Evolutionary conservation across 192 early-diverging fungal species (phyloP).

Genomic region (Coemansia asiatica): DNA sequence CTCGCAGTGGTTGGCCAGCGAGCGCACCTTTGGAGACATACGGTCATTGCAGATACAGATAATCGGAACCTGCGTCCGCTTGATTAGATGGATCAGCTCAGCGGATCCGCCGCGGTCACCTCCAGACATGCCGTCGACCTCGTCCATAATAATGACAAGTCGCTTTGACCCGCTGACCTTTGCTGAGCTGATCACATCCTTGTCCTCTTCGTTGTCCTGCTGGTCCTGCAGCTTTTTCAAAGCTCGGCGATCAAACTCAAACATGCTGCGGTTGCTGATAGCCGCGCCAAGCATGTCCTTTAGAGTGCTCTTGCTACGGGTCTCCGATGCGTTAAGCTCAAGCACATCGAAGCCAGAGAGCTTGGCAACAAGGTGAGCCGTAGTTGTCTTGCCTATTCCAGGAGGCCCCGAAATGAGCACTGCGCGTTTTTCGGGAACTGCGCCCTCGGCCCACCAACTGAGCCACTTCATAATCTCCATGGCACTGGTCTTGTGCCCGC

Average conservation of each 20-base stretch:
- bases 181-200: conserved; percentile 19
- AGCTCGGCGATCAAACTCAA: conserved; percentile 55
- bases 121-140: conserved; percentile 98
- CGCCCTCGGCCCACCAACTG: conserved; percentile 61
- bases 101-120: conserved; percentile 91
- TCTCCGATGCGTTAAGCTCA: conserved; percentile 98
- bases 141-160: conserved; percentile 93
- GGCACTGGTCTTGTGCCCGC: conserved; percentile 80
- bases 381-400: conserved; percentile 97
- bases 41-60: conserved; percentile 99
- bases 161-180: conserved; percentile 29
- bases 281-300: conserved; percentile 59
- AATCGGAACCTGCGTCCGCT: conserved; percentile 86
- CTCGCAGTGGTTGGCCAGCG: conserved; percentile 79
- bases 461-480: conserved; percentile 76
- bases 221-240: conserved; percentile 23
- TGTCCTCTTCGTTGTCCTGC: conserved; percentile 28
- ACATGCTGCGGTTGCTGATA: conserved; percentile 62
- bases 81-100: conserved; percentile 88
- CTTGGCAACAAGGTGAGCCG: conserved; percentile 85
- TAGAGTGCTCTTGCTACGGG: conserved; percentile 84
- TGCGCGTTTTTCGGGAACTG: conserved; percentile 50
- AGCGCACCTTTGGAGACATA: conserved; percentile 77
- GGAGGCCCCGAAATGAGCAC: conserved; percentile 92
- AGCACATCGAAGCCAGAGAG: conserved; percentile 77